A percentile compares a stretch with the other conserved stretches of the same genome.
Conservation (phyloP, 225 moss, liverwort and hornwort species). For the Climacium dendroides region DNA sequence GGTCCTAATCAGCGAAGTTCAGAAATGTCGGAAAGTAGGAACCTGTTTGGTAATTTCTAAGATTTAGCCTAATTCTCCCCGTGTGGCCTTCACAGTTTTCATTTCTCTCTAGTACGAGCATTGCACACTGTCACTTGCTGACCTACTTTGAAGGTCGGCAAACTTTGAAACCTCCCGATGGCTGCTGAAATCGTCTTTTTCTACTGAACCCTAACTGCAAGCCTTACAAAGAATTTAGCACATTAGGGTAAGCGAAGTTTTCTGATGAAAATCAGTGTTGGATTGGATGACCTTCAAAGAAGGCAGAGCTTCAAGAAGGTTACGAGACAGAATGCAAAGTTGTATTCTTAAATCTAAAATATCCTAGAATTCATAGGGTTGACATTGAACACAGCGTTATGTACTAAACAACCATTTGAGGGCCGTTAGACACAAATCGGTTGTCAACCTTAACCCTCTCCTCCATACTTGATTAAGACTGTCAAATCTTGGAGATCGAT, state of each 20-base stretch:
- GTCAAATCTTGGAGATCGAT: background rate
- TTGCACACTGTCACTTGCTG: background rate
- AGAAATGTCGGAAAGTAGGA: background rate
- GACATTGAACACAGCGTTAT: background rate
- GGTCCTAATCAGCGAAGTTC: background rate
- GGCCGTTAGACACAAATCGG: background rate
- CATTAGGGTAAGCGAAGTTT: background rate
- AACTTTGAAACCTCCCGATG: too few relatives aligned
- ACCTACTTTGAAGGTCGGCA: background rate
- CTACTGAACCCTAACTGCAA: background rate
- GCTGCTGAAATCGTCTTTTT: background rate
- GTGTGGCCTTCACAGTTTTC: background rate
- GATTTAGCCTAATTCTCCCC: background rate
- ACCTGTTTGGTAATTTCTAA: background rate
- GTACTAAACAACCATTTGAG: background rate
- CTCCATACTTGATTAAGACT: background rate
- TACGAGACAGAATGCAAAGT: background rate
- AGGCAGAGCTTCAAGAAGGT: background rate
- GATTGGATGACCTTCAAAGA: background rate
- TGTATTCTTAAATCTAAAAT: background rate
- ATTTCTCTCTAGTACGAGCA: background rate
- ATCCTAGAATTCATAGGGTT: background rate
- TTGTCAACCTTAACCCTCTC: background rate
- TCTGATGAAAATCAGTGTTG: background rate
- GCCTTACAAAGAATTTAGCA: background rate